Evolutionary conservation across 768 basidiomycete genomes (phyloP).

Genomic region (Boletus fagicola): DNA sequence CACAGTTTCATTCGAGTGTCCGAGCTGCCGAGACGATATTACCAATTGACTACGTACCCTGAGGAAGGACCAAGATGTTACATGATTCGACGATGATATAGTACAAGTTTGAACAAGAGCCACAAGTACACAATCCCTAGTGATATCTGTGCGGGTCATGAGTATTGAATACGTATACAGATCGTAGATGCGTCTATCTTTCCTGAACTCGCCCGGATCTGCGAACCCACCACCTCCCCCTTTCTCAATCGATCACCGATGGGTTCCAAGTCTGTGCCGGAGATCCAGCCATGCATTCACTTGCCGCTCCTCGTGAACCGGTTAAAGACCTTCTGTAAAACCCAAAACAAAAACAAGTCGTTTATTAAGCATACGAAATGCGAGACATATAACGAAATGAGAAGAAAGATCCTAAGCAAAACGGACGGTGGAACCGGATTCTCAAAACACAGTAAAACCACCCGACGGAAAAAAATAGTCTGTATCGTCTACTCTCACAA

Average conservation of each 20-base stretch:
- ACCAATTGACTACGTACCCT: no score
- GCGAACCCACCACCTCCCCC: neutral
- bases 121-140: neutral
- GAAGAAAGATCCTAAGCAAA: neutral
- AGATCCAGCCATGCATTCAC: constrained; percentile 10
- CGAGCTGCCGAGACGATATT: neutral
- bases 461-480: neutral
- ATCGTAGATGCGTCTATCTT: neutral
- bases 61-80: no score
- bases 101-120: neutral
- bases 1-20: neutral
- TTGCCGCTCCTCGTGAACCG: constrained; percentile 27
- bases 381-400: constrained; percentile 4
- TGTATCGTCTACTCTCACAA: neutral
- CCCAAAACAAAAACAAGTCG: constrained; percentile 1
- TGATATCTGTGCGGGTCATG: neutral
- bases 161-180: neutral
- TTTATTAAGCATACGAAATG: constrained; percentile 27
- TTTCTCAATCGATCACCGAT: neutral
- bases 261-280: neutral
- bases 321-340: constrained; percentile 30
- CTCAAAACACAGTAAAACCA: constrained; percentile 3
- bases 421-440: neutral
- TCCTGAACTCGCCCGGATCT: neutral
- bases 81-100: neutral